These are phyloP conservation scores for Sextonia rubra DNA, from an alignment of 164 flowering plant genomes.

Conservation along the genomic window DNA sequence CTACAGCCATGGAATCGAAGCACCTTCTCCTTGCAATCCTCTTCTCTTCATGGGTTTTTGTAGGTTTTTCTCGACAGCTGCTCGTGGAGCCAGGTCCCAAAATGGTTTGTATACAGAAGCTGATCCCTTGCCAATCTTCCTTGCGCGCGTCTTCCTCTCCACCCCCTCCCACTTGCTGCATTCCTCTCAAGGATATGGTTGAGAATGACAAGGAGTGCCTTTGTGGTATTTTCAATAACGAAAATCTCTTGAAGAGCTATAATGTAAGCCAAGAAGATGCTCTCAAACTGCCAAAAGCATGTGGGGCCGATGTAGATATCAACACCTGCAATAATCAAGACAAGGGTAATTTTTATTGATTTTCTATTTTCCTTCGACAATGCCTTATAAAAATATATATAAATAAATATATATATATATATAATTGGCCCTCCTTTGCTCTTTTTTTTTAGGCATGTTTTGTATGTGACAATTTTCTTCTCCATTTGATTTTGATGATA, in stretches of 20 bases:
- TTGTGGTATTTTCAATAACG: conserved; percentile 33
- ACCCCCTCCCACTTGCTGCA: conserved; percentile 37
- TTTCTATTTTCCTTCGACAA: too few relatives aligned
- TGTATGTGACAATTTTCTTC: too few relatives aligned
- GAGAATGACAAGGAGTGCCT: conserved; percentile 26
- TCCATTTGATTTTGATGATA: too few relatives aligned
- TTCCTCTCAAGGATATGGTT: conserved; percentile 31
- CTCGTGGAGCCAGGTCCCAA: not conserved
- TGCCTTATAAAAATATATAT: too few relatives aligned
- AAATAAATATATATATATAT: too few relatives aligned
- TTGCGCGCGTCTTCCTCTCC: conserved; percentile 13
- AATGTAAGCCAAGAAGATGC: conserved; percentile 31
- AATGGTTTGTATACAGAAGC: conserved; percentile 31
- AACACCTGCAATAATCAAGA: conserved; percentile 25
- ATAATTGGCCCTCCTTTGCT: too few relatives aligned
- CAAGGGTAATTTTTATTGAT: not conserved
- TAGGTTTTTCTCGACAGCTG: conserved; percentile 5
- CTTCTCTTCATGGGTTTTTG: conserved; percentile 10
- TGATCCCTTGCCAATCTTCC: conserved; percentile 41
- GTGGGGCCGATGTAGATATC: conserved; percentile 29
- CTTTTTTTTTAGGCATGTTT: too few relatives aligned
- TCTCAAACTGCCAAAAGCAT: conserved; percentile 33
- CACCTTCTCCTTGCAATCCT: not conserved
- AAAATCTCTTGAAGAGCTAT: conserved; percentile 19
- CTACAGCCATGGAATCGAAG: conserved; percentile 7